A percentile compares a stretch with the other conserved stretches of the same genome.
Conservation (phyloP, 2,329 filamentous ascomycete genomes). For the Cladosporium austrohemisphaericum region DNA sequence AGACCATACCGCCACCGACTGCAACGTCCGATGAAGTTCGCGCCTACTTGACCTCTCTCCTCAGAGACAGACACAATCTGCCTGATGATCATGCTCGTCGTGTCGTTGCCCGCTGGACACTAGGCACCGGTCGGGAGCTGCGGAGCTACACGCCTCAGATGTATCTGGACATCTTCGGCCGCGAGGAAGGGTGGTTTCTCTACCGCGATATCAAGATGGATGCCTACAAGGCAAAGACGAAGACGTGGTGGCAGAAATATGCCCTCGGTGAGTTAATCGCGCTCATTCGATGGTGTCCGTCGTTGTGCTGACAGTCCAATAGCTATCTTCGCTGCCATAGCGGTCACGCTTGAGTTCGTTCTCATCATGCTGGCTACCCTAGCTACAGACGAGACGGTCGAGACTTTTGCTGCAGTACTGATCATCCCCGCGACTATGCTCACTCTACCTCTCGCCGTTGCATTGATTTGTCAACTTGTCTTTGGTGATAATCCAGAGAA, state of each 20-base stretch:
- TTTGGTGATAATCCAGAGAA: neutral
- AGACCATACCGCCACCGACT: neutral
- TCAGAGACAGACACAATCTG: conserved; percentile 5
- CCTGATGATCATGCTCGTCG: conserved; percentile 13
- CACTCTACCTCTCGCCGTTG: neutral
- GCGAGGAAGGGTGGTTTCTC: conserved; percentile 18
- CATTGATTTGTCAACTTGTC: neutral
- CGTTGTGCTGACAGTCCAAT: neutral
- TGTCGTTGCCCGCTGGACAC: conserved; percentile 18
- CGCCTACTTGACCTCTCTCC: conserved; percentile 14
- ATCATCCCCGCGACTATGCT: neutral
- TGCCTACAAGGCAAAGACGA: neutral
- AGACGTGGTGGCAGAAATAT: neutral
- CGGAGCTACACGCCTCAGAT: conserved; percentile 13
- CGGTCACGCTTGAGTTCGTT: neutral
- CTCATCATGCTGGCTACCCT: neutral
- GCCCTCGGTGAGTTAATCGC: neutral
- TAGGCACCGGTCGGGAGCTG: conserved; percentile 20
- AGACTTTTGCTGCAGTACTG: neutral
- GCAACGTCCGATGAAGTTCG: conserved; percentile 20
- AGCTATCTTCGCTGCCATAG: neutral
- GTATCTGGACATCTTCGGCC: conserved; percentile 18
- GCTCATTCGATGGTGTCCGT: neutral
- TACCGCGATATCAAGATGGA: conserved; percentile 17
- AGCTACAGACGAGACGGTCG: neutral